Base-by-base conservation (phyloP, 768 basidiomycete species). In the Punctularia strigosozonata region DNA sequence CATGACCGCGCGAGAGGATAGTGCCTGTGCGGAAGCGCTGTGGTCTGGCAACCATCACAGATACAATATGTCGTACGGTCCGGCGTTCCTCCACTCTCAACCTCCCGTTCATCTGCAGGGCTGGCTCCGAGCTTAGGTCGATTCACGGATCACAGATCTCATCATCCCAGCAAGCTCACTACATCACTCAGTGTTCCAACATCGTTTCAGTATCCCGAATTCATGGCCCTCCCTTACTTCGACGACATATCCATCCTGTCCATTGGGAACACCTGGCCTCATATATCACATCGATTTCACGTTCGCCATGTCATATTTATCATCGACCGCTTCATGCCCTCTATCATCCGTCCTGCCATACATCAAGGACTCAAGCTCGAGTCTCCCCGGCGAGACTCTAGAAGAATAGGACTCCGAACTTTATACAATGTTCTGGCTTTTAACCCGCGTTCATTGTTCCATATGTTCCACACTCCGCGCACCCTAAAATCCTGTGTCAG, bases 161-260 rank as follows among this genome's bases (percentile, higher is more conserved):
- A 38, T 50, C 43, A 44, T 48, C 50, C 50, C 44, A n/a, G n/a
- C n/a, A n/a, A n/a, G n/a, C n/a, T n/a, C n/a, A n/a, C n/a, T n/a
- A n/a, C n/a, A n/a, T n/a, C n/a, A n/a, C n/a, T n/a, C n/a, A n/a
- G n/a, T 47, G 41, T 38, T 42, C 33, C 51, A 41, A 42, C 50
- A 36, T 46, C 41, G 49, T 50, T 46, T 40, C 44, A 47, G 43
- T 36, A 41, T 43, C 33, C 46, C 46, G 46, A 41, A 49, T 45
- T 46, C 39, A 37, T 43, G 43, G 48, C 42, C 49, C 35, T 43
- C 43, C 46, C 46, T 46, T 36, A 46, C 42, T 48, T 46, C 28
- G 42, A 70, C 56, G 74, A 75, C 74, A 68, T 75, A 75, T 76
- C 68, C 73, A 72, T 75, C 69, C 73, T 64, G 73, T 75, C 71